Evolutionary conservation across 1,139 yeast species (phyloP), one percentile per base, ranked within the genome.

Genomic region (Scheffersomyces titani): DNA sequence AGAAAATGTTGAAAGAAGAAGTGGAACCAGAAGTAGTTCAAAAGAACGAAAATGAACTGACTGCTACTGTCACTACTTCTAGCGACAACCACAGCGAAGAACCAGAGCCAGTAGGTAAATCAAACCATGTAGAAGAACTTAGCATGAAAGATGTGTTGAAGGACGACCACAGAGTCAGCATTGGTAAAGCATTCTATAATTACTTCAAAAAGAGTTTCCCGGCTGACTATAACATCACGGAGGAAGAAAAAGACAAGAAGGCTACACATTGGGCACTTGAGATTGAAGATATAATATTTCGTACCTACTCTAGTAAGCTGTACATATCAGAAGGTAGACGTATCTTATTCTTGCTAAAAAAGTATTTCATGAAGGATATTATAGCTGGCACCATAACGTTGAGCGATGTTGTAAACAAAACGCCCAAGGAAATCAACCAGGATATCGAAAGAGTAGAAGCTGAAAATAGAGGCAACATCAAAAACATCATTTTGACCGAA

Each of bases 401-500:
- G 44, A 72, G 73, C 11, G 79, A 83, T 58, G 75, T 88, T 54
- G 90, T 87, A 6, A 75, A 73, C 30, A 77, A 89, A 79, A 76
- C 86, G 4, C 84, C 84, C 3, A 88, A 86, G 61, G 90, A 89
- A 62, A 79, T 86, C 66, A 90, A 90, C 65, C 90, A 90, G 3
- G 96, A 89, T 62, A 76, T 89, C 57, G 88, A 86, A 64, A 79
- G 82, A 62, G 83, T 88, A 57, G 93, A 92, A 18, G 90, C 87
- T 61, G 83, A 84, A 55, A 90, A 89, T n/a, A 83, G 89, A 53
- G 62, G 62, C n/a, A 61, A 64, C 48, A 64, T 64, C 55, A 64
- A 64, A 44, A 64, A 64, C 47, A 64, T 64, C 52, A 64, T 64
- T 30, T 55, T 64, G 47, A 62, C 60, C 4, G 58, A 59, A 36